Base-by-base conservation (phyloP, 179 eudicot genomes). In the Silene noctiflora region DNA sequence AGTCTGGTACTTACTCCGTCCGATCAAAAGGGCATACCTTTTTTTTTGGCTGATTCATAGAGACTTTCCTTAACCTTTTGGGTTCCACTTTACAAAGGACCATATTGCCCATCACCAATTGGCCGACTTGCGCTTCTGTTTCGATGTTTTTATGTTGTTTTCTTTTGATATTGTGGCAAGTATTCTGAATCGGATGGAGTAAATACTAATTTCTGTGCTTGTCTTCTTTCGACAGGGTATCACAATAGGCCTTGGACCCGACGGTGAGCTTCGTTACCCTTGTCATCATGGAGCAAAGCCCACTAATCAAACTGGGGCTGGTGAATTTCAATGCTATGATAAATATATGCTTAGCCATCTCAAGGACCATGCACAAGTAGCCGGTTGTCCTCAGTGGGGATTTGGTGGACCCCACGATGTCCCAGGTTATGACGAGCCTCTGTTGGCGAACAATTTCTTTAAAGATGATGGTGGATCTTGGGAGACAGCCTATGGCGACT, bases 221-320 rank as follows among this genome's bases (percentile, higher is more conserved):
- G 58, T 96, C 91, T 73, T 14, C 3, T 19, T 39, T 51, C 63
- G 79, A 73, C 87, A 91, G 97, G 93, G 89, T 1, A 69, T 91
- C 58, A 77, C 91, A 33, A 60, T 94, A 73, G 97, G 98, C 51
- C 85, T 94, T 16, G 98, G 98, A 80, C 98, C 98, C 16, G 87
- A 87, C 76, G 98, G 98, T n/a, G 97, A 94, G 78, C 97, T 94
- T 65, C 84, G 88, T 11, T 94, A 90, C 80, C 98, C 98, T 44
- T 89, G 68, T 48, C 86, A 80, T 67, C 73, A 69, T 12, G 53
- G 80, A 20, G 16, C 82, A 29, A 81, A 78, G 24, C 64, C n/a
- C 48, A 71, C 39, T 6, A 68, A 66, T 12, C 67, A 27, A 27
- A 73, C 8, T 1, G 96, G 97, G 17, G 91, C 83, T 2, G 98